Evolutionary conservation across 306 rosid species (phyloP), one percentile per base, ranked within the genome.

Genomic region (Cicer cuneatum): DNA sequence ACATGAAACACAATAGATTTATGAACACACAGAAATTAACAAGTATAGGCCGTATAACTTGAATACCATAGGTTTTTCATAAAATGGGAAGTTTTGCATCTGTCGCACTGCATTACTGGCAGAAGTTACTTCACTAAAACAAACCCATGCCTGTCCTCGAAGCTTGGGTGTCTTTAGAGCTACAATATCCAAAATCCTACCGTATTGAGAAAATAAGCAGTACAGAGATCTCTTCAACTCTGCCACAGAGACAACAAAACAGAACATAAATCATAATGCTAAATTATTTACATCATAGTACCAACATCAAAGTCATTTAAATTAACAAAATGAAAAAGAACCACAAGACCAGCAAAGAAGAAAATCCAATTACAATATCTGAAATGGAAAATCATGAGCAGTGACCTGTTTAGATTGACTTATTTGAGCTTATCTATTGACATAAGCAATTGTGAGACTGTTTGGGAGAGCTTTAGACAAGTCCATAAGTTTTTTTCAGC

Each of bases 101-200:
- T 95, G 99, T 49, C 99, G 87, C 83, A 95, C 99, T 56, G 99
- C 99, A 86, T 90, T 89, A 78, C 99, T 95, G 12, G 99, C 99
- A 75, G 99, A 91, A 13, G 99, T 83, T 68, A 95, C 95, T 90
- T 95, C 99, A 72, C 87, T 90, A 71, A 92, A 95, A 56, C 91
- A 93, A 83, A 95, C 91, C 99, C 98, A 95, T 8, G 99, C 99
- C 81, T 95, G 99, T 2, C 99, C 99, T 54, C 96, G 89, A 76
- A 95, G 98, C 85, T 81, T 89, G 54, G 91, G 79, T 4, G 99
- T 95, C 92, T 92, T 95, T 72, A 95, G 78, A 74, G 97, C 97
- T 80, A 95, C 92, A 69, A 95, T 96, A 12, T 95, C 98, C 83
- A 95, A 83, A 69, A 95, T 92, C 61, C 89, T 92, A 75, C 99